These are phyloP conservation scores for Coprinopsis marcescibilis DNA, from an alignment of 768 basidiomycete genomes.

Conservation along the genomic window DNA sequence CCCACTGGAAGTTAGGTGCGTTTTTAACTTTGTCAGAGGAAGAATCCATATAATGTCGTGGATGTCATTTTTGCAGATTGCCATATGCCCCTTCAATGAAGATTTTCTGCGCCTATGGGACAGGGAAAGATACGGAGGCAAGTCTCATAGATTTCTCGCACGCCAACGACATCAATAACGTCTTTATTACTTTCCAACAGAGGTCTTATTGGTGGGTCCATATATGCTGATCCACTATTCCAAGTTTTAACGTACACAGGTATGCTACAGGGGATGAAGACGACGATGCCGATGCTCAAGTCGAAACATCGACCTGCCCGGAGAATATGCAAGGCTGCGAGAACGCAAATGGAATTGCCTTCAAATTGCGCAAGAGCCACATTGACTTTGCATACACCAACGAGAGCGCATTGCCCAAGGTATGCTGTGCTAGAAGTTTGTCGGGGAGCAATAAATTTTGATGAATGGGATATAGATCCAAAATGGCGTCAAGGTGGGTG, in stretches of 20 bases:
- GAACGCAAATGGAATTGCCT: conserved; percentile 41
- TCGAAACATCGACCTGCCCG: conserved; percentile 39
- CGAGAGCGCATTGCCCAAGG: conserved; percentile 53
- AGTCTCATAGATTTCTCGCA: conserved; percentile 18
- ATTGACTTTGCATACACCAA: conserved; percentile 84
- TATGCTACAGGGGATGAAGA: conserved; percentile 70
- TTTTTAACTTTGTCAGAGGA: not conserved
- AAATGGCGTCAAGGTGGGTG: conserved; percentile 88
- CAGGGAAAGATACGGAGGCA: conserved; percentile 93
- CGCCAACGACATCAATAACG: not conserved
- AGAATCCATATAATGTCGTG: not conserved
- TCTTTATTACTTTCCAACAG: conserved; percentile 26
- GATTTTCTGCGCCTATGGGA: conserved; percentile 90
- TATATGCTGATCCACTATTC: not conserved
- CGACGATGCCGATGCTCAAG: conserved; percentile 51
- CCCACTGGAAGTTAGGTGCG: conserved; percentile 72
- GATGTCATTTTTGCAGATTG: conserved; percentile 38
- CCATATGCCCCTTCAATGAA: conserved; percentile 90
- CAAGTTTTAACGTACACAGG: conserved; percentile 28
- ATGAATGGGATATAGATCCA: not conserved
- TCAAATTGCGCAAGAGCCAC: conserved; percentile 57
- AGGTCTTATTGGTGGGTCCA: conserved; percentile 73
- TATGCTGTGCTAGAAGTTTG: too few species aligned
- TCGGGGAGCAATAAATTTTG: too few species aligned
- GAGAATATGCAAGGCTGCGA: conserved; percentile 37